Base-by-base conservation (phyloP, 23 red algal genomes). In the Cyanidiococcus yangmingshanensis region DNA sequence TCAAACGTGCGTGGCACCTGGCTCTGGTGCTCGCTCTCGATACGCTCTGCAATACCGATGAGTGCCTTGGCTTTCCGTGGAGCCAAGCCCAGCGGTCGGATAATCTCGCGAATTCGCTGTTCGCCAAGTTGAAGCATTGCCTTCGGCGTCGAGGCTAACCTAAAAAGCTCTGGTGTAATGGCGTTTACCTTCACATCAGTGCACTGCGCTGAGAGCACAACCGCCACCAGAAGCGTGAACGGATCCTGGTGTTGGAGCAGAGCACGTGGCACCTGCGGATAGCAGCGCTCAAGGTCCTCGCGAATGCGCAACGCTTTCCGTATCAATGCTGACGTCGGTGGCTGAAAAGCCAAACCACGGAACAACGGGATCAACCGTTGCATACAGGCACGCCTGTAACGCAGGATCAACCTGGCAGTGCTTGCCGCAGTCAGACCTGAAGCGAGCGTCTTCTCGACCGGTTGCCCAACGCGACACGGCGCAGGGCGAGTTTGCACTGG, bases 141-240 rank as follows among this genome's bases (percentile, higher is more conserved):
- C 2, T 67, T 38, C 3, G 89, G 89, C 26, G 59, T 92, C 35
- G 63, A 30, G 0, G 89, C 89, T 26, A 63, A 38, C 0, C 27
- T 29, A 41, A 92, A 92, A 18, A 92, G 84, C 18, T 79, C 26
- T 0, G 89, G 89, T 37, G 89, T 92, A 2, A 92, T 79, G 30
- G 80, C 37, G 37, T 92, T 92, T 16, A 92, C 89, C 67, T 80
- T 78, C 3, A 67, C 39, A 29, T 92, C 89, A 12, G 75, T 79
- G n/a, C 76, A 59, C 58, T 87, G 89, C 1, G 89, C 89, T 0
- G 89, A 92, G 24, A 92, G 83, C 24, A 92, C 37, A 17, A 87
- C 84, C 0, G 89, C 89, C 27, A 92, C 74, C 38, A 92, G 50
- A 18, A 92, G 58, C 37, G 89, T 92, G 58, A 84, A 92, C 16